Evolutionary conservation across 2,329 filamentous ascomycete species (phyloP).

Genomic region (Fusarium odoratissimum): DNA sequence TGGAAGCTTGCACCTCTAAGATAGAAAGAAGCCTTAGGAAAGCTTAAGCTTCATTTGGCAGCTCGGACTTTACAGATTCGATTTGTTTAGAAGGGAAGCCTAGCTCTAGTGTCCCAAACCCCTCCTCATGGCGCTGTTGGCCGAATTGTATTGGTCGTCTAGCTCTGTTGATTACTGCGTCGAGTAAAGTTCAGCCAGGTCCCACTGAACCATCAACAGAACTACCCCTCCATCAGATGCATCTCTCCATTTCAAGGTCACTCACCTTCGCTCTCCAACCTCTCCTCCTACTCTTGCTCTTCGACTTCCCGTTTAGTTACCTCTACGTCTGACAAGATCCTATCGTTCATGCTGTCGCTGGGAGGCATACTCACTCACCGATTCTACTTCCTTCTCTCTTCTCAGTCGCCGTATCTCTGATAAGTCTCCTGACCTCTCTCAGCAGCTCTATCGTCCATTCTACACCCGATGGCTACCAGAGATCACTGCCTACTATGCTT

Average conservation of each 20-base stretch:
- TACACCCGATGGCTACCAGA: conserved; percentile 76
- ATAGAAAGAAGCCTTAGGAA: neutral
- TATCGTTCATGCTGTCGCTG: conserved; percentile 23
- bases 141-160: conserved; percentile 12
- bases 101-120: conserved; percentile 14
- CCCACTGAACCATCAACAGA: conserved; percentile 7
- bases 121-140: conserved; percentile 13
- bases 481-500: conserved; percentile 95
- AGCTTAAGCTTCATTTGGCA: conserved; percentile 3
- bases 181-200: conserved; percentile 11
- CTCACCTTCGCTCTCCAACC: neutral
- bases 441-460: neutral
- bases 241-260: conserved; percentile 1
- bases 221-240: conserved; percentile 25
- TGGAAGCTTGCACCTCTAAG: too few relatives aligned
- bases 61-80: neutral
- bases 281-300: neutral
- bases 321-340: conserved; percentile 11
- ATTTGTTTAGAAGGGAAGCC: neutral
- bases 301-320: neutral
- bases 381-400: conserved; percentile 22
- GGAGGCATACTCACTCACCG: conserved; percentile 12
- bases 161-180: neutral
- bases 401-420: conserved; percentile 18
- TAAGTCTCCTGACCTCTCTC: conserved; percentile 15